Percentiles rank a stretch among this genome's conserved stretches.
Evolutionary conservation across 768 basidiomycete genomes (phyloP).

Genomic region (Cyathus striatus): DNA sequence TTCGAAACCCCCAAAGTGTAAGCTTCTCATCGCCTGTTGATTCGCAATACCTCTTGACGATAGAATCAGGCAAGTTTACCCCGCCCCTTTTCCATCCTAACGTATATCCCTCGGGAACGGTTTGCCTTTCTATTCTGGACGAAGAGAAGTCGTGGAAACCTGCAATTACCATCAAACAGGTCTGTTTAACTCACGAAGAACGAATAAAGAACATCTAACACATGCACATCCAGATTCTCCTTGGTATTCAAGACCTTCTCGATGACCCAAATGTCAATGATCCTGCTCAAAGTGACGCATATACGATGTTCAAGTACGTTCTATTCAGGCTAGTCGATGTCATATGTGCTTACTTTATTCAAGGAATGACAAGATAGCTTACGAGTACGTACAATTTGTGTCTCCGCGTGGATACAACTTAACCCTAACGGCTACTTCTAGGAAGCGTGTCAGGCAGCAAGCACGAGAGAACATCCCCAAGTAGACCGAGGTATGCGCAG

Average conservation of each 20-base stretch:
- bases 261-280: constrained; percentile 96
- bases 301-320: constrained; percentile 96
- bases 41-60: neutral
- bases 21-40: constrained; percentile 16
- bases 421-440: constrained; percentile 21
- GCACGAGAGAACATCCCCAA: constrained; percentile 89
- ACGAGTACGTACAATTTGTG: constrained; percentile 59
- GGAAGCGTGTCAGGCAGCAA: constrained; percentile 77
- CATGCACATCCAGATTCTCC: constrained; percentile 73
- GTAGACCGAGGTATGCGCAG: constrained; percentile 29
- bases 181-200: constrained; percentile 20
- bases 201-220: constrained; percentile 2
- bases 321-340: neutral
- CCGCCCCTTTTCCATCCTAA: constrained; percentile 97
- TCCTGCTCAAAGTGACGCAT: constrained; percentile 97
- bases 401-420: constrained; percentile 2
- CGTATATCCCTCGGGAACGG: constrained; percentile 97
- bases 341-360: too few species aligned
- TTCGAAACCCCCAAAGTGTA: constrained; percentile 93
- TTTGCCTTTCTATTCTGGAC: constrained; percentile 95
- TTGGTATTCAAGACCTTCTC: constrained; percentile 94
- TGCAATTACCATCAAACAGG: constrained; percentile 98
- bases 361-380: constrained; percentile 91
- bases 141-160: constrained; percentile 99
- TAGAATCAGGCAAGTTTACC: constrained; percentile 83